These are phyloP conservation scores for Solanum paucissectum DNA, from an alignment of 257 asterid species.

Conservation along the genomic window DNA sequence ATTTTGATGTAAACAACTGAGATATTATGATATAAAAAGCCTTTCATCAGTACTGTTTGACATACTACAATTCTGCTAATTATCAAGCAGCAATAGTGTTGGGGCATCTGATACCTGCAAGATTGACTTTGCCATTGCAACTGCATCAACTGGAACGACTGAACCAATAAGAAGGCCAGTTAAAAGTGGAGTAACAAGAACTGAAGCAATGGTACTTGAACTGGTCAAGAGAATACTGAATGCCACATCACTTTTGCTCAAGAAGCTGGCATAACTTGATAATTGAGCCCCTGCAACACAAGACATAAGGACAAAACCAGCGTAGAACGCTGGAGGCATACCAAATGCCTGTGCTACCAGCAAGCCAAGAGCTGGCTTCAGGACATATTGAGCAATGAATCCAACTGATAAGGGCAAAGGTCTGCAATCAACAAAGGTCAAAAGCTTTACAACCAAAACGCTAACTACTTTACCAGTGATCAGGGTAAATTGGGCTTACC, in stretches of 20 bases:
- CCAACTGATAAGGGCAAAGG: slow-evolving; percentile 77
- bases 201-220: slow-evolving; percentile 85
- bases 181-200: slow-evolving; percentile 70
- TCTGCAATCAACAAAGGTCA: slow-evolving; percentile 31
- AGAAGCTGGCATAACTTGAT: slow-evolving; percentile 93
- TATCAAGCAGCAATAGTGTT: neutral
- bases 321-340: slow-evolving; percentile 61
- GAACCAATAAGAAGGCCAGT: slow-evolving; percentile 95
- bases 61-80: neutral
- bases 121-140: slow-evolving; percentile 95
- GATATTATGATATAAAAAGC: neutral
- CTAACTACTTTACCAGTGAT: neutral
- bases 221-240: slow-evolving; percentile 91
- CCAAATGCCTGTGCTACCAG: slow-evolving; percentile 75
- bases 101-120: slow-evolving; percentile 52
- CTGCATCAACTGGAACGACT: slow-evolving; percentile 88
- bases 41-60: neutral
- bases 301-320: slow-evolving; percentile 82
- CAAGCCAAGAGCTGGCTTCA: slow-evolving; percentile 83
- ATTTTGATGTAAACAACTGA: neutral
- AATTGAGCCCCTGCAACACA: slow-evolving; percentile 98
- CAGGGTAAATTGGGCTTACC: slow-evolving; percentile 28
- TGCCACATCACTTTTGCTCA: slow-evolving; percentile 93
- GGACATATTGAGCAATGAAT: slow-evolving; percentile 66
- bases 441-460: neutral